phyloP scores from a whole-genome alignment of 768 basidiomycete species.

The Boletus rubescentipes region DNA sequence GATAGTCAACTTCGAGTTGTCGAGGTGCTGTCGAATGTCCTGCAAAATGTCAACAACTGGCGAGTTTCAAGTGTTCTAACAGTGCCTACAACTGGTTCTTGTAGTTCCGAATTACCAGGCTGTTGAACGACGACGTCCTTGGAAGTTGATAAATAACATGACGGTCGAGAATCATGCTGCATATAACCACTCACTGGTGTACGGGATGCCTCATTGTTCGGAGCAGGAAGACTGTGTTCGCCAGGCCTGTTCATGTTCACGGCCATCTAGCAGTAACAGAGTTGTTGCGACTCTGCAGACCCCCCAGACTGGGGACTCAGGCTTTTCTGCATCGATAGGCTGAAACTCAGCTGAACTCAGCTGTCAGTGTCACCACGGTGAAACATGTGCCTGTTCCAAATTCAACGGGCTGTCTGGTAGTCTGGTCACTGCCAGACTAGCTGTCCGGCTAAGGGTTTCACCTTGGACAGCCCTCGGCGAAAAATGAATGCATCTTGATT shows the following conservation, averaged over 20 bases:
- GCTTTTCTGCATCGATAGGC: too few relatives aligned
- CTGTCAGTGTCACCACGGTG: too few relatives aligned
- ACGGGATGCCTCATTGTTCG: neutral
- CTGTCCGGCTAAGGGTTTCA: neutral
- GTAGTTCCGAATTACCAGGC: neutral
- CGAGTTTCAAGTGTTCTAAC: neutral
- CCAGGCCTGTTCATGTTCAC: neutral
- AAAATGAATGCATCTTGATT: neutral
- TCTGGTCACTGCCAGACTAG: too few relatives aligned
- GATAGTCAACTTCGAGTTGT: constrained; percentile 17
- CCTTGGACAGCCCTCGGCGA: neutral
- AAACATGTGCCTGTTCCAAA: neutral
- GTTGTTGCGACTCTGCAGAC: neutral
- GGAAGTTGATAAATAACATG: constrained; percentile 4
- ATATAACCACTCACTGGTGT: constrained; percentile 3
- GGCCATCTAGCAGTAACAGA: neutral
- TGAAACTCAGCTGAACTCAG: too few relatives aligned
- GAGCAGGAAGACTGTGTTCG: neutral
- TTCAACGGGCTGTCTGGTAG: neutral
- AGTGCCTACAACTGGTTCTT: constrained; percentile 1
- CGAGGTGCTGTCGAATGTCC: constrained; percentile 9
- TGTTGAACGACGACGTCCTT: constrained; percentile 9
- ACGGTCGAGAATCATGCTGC: neutral
- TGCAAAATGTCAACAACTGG: constrained; percentile 3
- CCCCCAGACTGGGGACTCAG: too few relatives aligned